Percentiles rank a stretch among this genome's conserved stretches.
Evolutionary conservation across 805 yeast genomes (phyloP).

Genomic region (Nakazawaea molendinolei): DNA sequence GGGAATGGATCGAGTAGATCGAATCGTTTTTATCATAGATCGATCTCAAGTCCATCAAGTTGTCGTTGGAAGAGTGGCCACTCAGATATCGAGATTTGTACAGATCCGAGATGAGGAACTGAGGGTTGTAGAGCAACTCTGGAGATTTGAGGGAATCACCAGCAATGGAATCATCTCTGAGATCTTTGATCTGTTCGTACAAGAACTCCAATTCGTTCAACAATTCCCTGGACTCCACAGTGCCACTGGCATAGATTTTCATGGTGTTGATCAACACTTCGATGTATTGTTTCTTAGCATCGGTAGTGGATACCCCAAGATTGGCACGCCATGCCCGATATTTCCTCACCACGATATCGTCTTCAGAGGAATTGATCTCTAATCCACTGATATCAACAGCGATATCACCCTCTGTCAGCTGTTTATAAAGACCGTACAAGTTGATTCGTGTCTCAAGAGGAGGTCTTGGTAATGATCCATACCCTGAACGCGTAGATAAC

Average conservation of each 20-base stretch:
- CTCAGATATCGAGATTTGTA: background rate
- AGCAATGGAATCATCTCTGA: constrained; percentile 8
- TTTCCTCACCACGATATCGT: constrained; percentile 61
- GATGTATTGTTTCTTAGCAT: constrained; percentile 70
- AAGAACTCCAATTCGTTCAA: constrained; percentile 61
- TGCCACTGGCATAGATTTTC: constrained; percentile 60
- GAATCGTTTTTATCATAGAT: constrained; percentile 7
- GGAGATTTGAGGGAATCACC: constrained; percentile 8
- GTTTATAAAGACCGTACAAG: constrained; percentile 79
- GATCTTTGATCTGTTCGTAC: constrained; percentile 67
- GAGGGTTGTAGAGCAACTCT: constrained; percentile 13
- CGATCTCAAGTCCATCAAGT: constrained; percentile 6
- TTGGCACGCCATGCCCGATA: constrained; percentile 85
- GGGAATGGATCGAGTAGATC: constrained; percentile 1
- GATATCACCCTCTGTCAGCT: constrained; percentile 85
- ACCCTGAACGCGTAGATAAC: constrained; percentile 55
- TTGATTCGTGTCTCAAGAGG: constrained; percentile 63
- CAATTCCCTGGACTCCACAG: constrained; percentile 59
- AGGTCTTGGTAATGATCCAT: constrained; percentile 66
- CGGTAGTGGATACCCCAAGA: constrained; percentile 58
- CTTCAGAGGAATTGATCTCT: constrained; percentile 51
- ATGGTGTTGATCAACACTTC: constrained; percentile 65
- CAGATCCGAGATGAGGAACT: no score
- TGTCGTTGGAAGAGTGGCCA: background rate
- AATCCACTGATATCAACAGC: constrained; percentile 35